Base-by-base conservation (phyloP, 257 asterid genomes). In the Solanum peruvianum region DNA sequence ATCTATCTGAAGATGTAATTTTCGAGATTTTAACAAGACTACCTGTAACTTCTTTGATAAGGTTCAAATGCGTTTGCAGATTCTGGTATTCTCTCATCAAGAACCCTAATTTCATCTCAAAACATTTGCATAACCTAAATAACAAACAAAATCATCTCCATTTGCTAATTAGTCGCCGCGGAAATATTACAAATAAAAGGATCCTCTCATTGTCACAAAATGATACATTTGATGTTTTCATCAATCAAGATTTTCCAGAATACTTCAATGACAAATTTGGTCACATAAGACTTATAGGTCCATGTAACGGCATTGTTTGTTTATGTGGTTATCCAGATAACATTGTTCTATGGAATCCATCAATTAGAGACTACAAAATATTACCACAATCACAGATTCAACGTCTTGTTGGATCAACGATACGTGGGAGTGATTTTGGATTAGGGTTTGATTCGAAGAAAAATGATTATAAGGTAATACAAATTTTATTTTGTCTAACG, bases 311-410 rank as follows among this genome's bases (percentile, higher is more conserved):
- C 25, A 64, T 92, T 21, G 85, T 91, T 82, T 93, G 95, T 67
- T 72, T 92, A 16, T 92, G 91, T 52, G 98, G 95, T 5, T 93
- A 76, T 56, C 92, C 93, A 0, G 96, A 94, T 77, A 86, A 90
- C 13, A 93, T 94, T 56, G 95, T 89, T 37, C 37, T 94, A 10
- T 91, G 94, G 93, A 94, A 94, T 39, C 98, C 95, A 37, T 72
- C 91, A 11, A 87, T 86, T 56, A 86, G 92, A 10, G 91, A 90
- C 14, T 89, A 91, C 89, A 90, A 88, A 91, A 58, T 80, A 11
- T 56, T 92, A 15, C 93, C 93, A 0, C 76, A 27, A 7, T 93
- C 96, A 3, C 72, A 3, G 15, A 66, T 91, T 16, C 81, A 83
- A 1, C 94, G 93, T 7, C 91, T 90, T 2, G 82, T 14, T 2